Base-by-base conservation (phyloP, 345 rosid genomes). In the Pistacia atlantica region DNA sequence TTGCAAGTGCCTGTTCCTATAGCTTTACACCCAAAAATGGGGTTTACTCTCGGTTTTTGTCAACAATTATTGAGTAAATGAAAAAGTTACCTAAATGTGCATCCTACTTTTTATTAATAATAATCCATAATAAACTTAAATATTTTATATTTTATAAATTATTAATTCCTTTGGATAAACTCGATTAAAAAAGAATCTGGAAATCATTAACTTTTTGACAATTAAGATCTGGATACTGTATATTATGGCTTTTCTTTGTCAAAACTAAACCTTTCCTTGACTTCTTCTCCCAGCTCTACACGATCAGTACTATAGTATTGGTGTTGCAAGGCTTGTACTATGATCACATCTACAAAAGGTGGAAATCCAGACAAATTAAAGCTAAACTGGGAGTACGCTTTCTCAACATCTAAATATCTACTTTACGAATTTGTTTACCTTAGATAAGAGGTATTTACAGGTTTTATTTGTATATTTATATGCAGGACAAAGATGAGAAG, bases 241-340 rank as follows among this genome's bases (percentile, higher is more conserved):
- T 25, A 25, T 25, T 25, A 25, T 16, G 18, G n/a, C 5, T 12
- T 54, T 52, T 52, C 56, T 1, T 11, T 52, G 56, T 38, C n/a
- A 16, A 54, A 18, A 54, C 57, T 54, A 14, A 2, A 13, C 18
- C 12, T 54, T 4, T 13, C 18, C n/a, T 54, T 54, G 18, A 54
- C 18, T 35, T 35, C 31, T 22, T 49, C 52, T 77, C 33, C 25
- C 89, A 95, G 97, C 98, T 96, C 42, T 96, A 93, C 64, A 92
- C 99, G 1, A 67, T 77, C n/a, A 93, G 93, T 71, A 96, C 98
- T 1, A 80, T 96, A 73, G 83, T 88, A 20, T 67, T 95, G 60
- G 97, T 92, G 76, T 56, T 95, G 78, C 99, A 95, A 75, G 87
- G 93, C 42, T 11, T 91, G 9, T 95, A 91, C 87, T 95, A 93